Conservation (phyloP, 129 eudicot genomes). For the Escallonia herrerae region DNA sequence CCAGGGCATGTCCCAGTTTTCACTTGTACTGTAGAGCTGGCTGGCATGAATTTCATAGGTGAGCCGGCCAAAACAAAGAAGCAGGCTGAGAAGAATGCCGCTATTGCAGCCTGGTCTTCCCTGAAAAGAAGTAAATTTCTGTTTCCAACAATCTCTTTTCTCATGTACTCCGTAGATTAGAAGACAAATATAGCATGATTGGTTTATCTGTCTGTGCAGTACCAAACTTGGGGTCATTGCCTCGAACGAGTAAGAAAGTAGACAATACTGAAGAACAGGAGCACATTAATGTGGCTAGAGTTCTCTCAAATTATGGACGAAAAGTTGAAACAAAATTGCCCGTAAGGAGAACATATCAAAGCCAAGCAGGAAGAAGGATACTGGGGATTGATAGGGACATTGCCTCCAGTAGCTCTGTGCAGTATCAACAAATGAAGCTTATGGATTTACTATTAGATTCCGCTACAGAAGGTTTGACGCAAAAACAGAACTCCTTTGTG, state of each 20-base stretch:
- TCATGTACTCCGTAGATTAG: neutral
- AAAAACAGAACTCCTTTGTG: conserved; percentile 20
- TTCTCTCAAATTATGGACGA: conserved; percentile 11
- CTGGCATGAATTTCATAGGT: conserved; percentile 27
- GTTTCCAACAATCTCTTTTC: neutral
- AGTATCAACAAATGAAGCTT: conserved; percentile 7
- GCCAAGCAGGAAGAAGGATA: conserved; percentile 21
- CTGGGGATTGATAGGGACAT: conserved; percentile 8
- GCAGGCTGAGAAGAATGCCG: conserved; percentile 43
- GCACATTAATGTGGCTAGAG: conserved; percentile 10
- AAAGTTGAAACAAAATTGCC: conserved; percentile 4
- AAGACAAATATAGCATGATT: neutral
- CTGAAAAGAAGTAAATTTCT: conserved; percentile 20
- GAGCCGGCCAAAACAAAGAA: conserved; percentile 30
- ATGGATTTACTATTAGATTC: conserved; percentile 10
- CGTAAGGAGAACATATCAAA: conserved; percentile 12
- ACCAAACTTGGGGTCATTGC: conserved; percentile 21
- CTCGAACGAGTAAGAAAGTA: conserved; percentile 2
- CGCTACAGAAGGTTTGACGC: neutral
- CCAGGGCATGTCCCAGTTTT: conserved; percentile 30
- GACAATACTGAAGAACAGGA: conserved; percentile 12
- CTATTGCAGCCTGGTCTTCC: conserved; percentile 39
- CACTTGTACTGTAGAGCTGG: conserved; percentile 29
- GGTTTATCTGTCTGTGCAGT: conserved; percentile 12
- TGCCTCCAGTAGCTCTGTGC: conserved; percentile 2